Percentiles rank a stretch among this genome's conserved stretches.
These are phyloP conservation scores for Curvularia hawaiiensis DNA, from an alignment of 2,329 filamentous ascomycete genomes.

Conservation along the genomic window DNA sequence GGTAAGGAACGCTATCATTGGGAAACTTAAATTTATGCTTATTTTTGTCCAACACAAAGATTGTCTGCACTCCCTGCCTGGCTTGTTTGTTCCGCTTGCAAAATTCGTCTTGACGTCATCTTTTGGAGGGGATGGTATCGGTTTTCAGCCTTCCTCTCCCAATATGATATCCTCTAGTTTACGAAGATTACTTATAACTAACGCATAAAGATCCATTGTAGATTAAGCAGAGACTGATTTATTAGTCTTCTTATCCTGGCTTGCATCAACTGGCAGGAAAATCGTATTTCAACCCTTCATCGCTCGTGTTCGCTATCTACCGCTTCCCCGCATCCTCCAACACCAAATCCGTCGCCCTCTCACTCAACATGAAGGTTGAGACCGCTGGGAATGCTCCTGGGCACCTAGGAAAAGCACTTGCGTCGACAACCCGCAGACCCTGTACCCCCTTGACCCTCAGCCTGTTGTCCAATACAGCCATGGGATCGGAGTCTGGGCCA, in stretches of 20 bases:
- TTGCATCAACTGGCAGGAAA: neutral
- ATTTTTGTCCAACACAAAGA: neutral
- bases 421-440: constrained; percentile 54
- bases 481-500: constrained; percentile 31
- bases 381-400: constrained; percentile 59
- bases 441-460: constrained; percentile 52
- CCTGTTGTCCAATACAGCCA: constrained; percentile 44
- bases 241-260: neutral
- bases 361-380: constrained; percentile 51
- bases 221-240: neutral
- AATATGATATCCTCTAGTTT: neutral
- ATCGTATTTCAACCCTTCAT: neutral
- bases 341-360: constrained; percentile 27
- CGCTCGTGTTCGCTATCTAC: neutral
- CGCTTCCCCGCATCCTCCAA: constrained; percentile 21
- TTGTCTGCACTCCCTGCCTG: neutral
- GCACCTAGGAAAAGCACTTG: constrained; percentile 29
- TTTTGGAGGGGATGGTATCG: neutral
- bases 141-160: neutral
- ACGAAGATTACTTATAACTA: neutral
- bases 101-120: neutral
- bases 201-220: neutral
- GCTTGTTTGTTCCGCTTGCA: neutral
- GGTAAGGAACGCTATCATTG: constrained; percentile 12
- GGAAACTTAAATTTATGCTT: constrained; percentile 27